Percentiles rank a stretch among this genome's conserved stretches.
Evolutionary conservation across 768 basidiomycete genomes (phyloP).

Genomic region (Lentinula aciculospora): DNA sequence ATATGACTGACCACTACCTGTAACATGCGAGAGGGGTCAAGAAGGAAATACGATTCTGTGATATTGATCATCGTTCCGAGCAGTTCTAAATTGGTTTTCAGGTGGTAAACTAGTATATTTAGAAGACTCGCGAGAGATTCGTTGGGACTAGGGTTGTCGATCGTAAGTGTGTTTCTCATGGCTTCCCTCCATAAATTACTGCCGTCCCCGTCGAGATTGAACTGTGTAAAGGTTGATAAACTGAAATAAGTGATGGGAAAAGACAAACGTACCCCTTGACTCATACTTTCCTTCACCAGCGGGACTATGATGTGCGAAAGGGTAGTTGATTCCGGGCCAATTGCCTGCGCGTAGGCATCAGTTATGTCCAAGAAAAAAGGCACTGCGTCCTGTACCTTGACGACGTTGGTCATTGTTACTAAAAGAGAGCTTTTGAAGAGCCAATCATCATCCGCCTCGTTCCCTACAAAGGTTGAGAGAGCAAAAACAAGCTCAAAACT

Average conservation of each 20-base stretch:
- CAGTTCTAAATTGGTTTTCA: slow-evolving; percentile 68
- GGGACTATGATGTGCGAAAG: slow-evolving; percentile 54
- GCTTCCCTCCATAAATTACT: slow-evolving; percentile 70
- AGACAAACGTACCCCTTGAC: slow-evolving; percentile 39
- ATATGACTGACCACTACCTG: slow-evolving; percentile 38
- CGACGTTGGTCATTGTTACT: slow-evolving; percentile 61
- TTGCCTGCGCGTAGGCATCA: slow-evolving; percentile 39
- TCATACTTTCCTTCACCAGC: slow-evolving; percentile 59
- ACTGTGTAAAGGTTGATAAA: slow-evolving; percentile 30
- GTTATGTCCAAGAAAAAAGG: background rate
- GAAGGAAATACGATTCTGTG: slow-evolving; percentile 74
- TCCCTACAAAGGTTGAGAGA: slow-evolving; percentile 43
- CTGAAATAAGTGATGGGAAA: background rate
- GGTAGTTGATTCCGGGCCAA: slow-evolving; percentile 52
- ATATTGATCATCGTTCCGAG: slow-evolving; percentile 63
- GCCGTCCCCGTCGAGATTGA: slow-evolving; percentile 75
- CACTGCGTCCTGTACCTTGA: slow-evolving; percentile 41
- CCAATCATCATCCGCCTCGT: slow-evolving; percentile 59
- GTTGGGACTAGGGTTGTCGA: slow-evolving; percentile 41
- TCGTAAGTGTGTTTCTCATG: slow-evolving; percentile 54
- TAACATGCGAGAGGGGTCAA: slow-evolving; percentile 57
- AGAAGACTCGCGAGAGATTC: slow-evolving; percentile 60
- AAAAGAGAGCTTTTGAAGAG: slow-evolving; percentile 69
- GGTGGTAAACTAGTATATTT: slow-evolving; percentile 52
- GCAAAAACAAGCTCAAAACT: slow-evolving; percentile 9